Conservation (phyloP, 2,329 filamentous ascomycete genomes). For the Xylariaceae sp. region DNA sequence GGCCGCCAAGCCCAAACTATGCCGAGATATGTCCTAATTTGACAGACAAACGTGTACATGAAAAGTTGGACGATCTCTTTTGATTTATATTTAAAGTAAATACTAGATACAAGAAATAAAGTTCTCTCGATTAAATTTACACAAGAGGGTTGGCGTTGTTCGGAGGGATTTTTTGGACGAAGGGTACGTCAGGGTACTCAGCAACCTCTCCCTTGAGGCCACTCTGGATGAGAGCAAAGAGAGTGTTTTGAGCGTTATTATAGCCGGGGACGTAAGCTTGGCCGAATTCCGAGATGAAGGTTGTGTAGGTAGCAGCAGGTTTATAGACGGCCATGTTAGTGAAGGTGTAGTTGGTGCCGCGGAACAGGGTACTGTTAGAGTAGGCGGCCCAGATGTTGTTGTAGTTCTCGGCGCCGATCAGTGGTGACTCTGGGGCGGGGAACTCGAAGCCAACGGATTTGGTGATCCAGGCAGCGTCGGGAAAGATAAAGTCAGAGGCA, state of each 20-base stretch:
- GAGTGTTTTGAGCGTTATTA: background rate
- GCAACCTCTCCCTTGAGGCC: conserved; percentile 12
- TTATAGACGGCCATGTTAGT: conserved; percentile 28
- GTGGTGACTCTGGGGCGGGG: conserved; percentile 13
- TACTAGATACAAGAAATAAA: conserved; percentile 11
- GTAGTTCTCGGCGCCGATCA: conserved; percentile 21
- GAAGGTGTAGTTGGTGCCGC: conserved; percentile 26
- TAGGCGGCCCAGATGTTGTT: conserved; percentile 22
- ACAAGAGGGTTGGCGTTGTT: conserved; percentile 18
- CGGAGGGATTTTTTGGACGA: conserved; percentile 24
- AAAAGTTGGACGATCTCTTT: background rate
- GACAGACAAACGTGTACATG: conserved; percentile 8
- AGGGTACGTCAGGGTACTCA: conserved; percentile 21
- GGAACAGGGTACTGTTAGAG: conserved; percentile 26
- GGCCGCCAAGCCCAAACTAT: too few relatives aligned
- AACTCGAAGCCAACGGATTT: conserved; percentile 27
- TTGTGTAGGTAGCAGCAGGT: conserved; percentile 20
- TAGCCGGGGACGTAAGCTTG: conserved; percentile 20
- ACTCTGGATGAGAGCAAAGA: conserved; percentile 21
- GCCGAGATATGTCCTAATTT: too few relatives aligned
- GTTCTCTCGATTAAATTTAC: conserved; percentile 2
- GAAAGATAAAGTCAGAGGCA: conserved; percentile 17
- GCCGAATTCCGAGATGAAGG: conserved; percentile 22
- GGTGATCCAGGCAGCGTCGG: conserved; percentile 21
- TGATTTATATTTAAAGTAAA: background rate